Evolutionary conservation across 2,329 filamentous ascomycete species (phyloP).

Genomic region (Diaporthe citri): DNA sequence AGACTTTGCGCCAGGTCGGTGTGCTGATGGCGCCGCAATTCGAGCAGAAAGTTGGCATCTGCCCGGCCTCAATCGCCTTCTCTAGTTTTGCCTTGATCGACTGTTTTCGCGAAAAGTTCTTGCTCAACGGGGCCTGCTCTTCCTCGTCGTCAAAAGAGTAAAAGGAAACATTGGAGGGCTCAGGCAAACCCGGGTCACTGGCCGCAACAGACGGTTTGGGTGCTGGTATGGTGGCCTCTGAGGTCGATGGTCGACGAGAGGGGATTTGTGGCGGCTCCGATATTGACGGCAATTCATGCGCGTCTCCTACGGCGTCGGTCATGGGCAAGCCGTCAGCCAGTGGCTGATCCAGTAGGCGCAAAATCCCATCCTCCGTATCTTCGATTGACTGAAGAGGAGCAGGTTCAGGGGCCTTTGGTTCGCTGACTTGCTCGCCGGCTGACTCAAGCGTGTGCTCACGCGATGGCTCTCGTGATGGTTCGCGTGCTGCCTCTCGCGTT

Average conservation of each 20-base stretch:
- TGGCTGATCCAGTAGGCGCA: constrained; percentile 35
- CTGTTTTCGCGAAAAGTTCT: constrained; percentile 74
- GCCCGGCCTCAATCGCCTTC: constrained; percentile 78
- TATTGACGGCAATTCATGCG: constrained; percentile 26
- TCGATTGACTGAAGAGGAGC: constrained; percentile 15
- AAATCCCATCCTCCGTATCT: constrained; percentile 31
- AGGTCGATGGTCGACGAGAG: constrained; percentile 41
- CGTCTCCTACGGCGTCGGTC: not conserved
- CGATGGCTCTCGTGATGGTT: not conserved
- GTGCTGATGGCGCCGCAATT: constrained; percentile 98
- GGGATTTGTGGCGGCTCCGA: constrained; percentile 40
- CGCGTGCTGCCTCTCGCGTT: not conserved
- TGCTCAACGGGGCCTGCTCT: constrained; percentile 65
- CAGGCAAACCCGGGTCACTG: constrained; percentile 58
- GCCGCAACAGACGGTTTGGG: constrained; percentile 56
- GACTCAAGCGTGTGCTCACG: not conserved
- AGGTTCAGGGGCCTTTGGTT: constrained; percentile 15
- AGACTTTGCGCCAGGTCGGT: constrained; percentile 95
- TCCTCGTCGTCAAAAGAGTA: constrained; percentile 52
- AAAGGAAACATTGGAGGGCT: constrained; percentile 48
- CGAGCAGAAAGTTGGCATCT: constrained; percentile 88
- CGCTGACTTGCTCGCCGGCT: not conserved
- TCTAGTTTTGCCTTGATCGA: constrained; percentile 71
- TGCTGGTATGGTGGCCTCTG: constrained; percentile 40
- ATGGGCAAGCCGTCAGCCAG: constrained; percentile 5